These are phyloP conservation scores for Silene conica DNA, from an alignment of 148 eudicot genomes.

Conservation along the genomic window DNA sequence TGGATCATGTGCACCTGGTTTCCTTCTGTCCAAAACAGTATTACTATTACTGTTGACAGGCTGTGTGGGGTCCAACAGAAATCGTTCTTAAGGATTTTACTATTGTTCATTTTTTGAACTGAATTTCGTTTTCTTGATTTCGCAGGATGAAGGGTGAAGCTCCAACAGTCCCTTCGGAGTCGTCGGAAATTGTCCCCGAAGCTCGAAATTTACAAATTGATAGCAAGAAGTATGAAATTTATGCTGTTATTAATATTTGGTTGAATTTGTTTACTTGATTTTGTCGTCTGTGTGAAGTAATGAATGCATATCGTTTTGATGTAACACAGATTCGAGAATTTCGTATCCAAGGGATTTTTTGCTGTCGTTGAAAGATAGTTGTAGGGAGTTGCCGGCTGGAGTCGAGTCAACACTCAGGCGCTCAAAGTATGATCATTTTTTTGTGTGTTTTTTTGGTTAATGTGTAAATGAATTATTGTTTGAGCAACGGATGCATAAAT, in stretches of 20 bases:
- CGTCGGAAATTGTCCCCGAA: too few relatives aligned
- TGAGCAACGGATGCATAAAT: too few relatives aligned
- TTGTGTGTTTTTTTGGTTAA: background rate
- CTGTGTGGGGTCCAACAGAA: too few relatives aligned
- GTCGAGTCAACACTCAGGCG: conserved; percentile 23
- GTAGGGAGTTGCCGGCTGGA: conserved; percentile 20
- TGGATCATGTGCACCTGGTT: too few relatives aligned
- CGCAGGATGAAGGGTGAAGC: too few relatives aligned
- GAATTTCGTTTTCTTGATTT: too few relatives aligned
- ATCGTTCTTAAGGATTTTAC: too few relatives aligned
- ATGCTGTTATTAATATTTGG: background rate
- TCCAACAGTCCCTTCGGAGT: too few relatives aligned
- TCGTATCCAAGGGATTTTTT: conserved; percentile 18
- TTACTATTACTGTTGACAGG: too few relatives aligned
- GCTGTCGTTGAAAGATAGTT: conserved; percentile 20
- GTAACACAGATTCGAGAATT: conserved; percentile 18
- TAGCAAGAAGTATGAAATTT: conserved; percentile 19
- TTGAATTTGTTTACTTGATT: background rate
- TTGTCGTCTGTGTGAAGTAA: background rate
- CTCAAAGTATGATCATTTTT: background rate
- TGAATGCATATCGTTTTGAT: background rate
- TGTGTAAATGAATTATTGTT: too few relatives aligned
- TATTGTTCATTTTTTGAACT: too few relatives aligned
- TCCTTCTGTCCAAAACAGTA: too few relatives aligned
- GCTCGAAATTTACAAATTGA: background rate